A percentile compares a stretch with the other conserved stretches of the same genome.
phyloP scores from a whole-genome alignment of 768 basidiomycete species.

The Russula virescens region DNA sequence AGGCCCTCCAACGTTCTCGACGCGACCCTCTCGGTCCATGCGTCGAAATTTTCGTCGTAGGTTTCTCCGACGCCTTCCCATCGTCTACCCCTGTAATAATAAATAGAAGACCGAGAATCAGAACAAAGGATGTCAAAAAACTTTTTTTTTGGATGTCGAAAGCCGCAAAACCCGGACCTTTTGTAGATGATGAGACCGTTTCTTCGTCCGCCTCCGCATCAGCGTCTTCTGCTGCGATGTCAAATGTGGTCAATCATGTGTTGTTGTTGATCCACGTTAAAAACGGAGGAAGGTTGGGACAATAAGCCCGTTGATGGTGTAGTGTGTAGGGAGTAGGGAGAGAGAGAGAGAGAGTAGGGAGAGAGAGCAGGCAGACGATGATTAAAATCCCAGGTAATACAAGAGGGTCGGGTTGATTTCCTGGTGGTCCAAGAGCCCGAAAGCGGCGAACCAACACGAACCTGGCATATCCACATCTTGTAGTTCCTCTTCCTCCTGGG shows the following conservation, averaged over 20 bases:
- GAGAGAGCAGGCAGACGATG: neutral
- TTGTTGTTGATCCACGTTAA: neutral
- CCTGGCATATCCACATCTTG: constrained; percentile 28
- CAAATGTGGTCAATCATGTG: neutral
- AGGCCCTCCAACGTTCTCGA: constrained; percentile 74
- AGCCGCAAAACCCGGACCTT: constrained; percentile 3
- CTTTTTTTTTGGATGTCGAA: neutral
- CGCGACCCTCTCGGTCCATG: constrained; percentile 75
- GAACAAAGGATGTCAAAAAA: neutral
- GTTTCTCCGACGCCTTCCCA: constrained; percentile 27
- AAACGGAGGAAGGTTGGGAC: neutral
- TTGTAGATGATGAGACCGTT: neutral
- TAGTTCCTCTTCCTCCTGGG: constrained; percentile 2
- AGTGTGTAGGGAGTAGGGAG: constrained; percentile 2
- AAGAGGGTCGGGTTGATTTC: constrained; percentile 50
- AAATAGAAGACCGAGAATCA: constrained; percentile 2
- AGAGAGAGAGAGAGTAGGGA: neutral
- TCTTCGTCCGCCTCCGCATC: constrained; percentile 3
- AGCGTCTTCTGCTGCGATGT: constrained; percentile 1
- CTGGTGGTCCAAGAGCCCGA: constrained; percentile 38
- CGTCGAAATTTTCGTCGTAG: constrained; percentile 54
- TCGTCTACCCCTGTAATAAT: constrained; percentile 59
- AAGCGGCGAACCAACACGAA: constrained; percentile 21
- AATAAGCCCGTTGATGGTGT: neutral
- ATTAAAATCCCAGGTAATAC: constrained; percentile 30